A percentile compares a stretch with the other conserved stretches of the same genome.
Conservation (phyloP, 1,284 basidiomycete genomes). For the Tilletia caries region DNA sequence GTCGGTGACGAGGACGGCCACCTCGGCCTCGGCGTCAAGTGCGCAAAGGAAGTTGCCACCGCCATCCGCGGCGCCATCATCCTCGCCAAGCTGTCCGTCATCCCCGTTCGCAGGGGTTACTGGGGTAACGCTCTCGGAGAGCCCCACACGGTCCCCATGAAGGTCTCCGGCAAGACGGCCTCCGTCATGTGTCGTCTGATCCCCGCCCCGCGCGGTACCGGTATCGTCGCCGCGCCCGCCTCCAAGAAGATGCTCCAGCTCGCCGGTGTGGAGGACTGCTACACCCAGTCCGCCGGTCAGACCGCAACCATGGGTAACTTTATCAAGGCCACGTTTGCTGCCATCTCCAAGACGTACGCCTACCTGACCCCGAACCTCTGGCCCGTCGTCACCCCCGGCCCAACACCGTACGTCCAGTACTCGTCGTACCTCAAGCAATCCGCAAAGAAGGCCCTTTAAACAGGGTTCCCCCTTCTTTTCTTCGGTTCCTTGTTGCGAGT, state of each 20-base stretch:
- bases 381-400: constrained; percentile 49
- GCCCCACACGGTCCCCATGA: constrained; percentile 99
- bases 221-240: constrained; percentile 97
- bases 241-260: constrained; percentile 95
- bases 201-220: constrained; percentile 93
- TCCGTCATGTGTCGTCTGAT: constrained; percentile 99
- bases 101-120: constrained; percentile 96
- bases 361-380: constrained; percentile 98
- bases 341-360: constrained; percentile 93
- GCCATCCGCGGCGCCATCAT: constrained; percentile 98
- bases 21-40: constrained; percentile 99
- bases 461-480: background rate
- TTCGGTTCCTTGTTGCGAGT: background rate
- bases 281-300: constrained; percentile 95
- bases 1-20: constrained; percentile 94
- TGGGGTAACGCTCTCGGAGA: constrained; percentile 82
- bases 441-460: constrained; percentile 15
- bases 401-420: constrained; percentile 15
- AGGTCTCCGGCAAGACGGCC: constrained; percentile 93
- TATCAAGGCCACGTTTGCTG: constrained; percentile 77
- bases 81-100: constrained; percentile 89
- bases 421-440: constrained; percentile 13
- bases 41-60: constrained; percentile 99
- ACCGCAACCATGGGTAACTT: constrained; percentile 62
- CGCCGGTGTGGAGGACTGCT: constrained; percentile 88